Base-by-base conservation (phyloP, 2,329 filamentous ascomycete species). In the Plectosphaerella sp. region DNA sequence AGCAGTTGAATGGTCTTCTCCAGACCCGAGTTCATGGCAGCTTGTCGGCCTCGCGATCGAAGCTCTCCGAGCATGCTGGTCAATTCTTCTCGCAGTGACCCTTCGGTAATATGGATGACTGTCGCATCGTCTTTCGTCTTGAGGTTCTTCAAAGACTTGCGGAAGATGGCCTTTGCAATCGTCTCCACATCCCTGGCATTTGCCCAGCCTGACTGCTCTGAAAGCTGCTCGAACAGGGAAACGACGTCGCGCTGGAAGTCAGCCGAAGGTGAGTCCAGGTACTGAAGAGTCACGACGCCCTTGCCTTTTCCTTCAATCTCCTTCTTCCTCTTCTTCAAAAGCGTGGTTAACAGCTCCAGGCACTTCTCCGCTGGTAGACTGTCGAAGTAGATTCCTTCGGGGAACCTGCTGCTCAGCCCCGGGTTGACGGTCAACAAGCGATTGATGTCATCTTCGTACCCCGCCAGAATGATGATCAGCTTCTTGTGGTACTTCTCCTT, bases 381-480 rank as follows among this genome's bases (percentile, higher is more conserved):
- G 0, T 69, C 62, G 62, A 89, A 90, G 22, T 77, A 65, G 1
- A 89, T 63, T 0, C 75, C 71, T 36, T 86, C 83, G 0, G 83
- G 80, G 58, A 90, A 90, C 0, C 86, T 78, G 39, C 81, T 86
- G 0, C 78, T 79, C 15, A 90, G 67, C 0, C 86, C 86, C 0
- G 79, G 74, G 55, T 89, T 89, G 18, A 76, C 71, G 0, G 69
- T 67, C 66, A 89, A 74, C 0, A 90, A 73, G 0, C 71, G 67
- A 58, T 89, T 82, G 52, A 90, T 88, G 37, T 89, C 82, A 0
- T 75, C 59, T 10, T 83, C 79, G 56, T 90, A 90, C 0, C 87
- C 87, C 0, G 87, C 87, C 1, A 90, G 67, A 36, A 90, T 87
- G 36, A 86, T 76, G 39, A 90, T 74, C 2, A 89, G 66, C 53